Percentiles rank a stretch among this genome's conserved stretches.
Evolutionary conservation across 192 early-diverging fungal species (phyloP).

Genomic region (Coemansia sp.): DNA sequence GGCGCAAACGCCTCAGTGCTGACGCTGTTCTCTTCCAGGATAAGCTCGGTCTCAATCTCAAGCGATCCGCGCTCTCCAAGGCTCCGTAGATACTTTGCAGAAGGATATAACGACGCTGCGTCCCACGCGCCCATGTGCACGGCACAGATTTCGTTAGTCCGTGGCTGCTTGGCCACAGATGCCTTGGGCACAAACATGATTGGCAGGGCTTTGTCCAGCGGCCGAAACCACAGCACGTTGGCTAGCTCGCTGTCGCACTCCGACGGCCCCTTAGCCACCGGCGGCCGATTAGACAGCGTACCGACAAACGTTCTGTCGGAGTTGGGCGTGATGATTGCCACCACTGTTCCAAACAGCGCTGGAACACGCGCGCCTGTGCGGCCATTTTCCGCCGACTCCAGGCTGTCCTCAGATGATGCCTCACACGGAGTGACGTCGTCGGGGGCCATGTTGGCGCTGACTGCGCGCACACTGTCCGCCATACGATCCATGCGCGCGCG

Average conservation of each 20-base stretch:
- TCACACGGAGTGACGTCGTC: background rate
- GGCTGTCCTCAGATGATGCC: background rate
- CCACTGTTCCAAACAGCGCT: constrained; percentile 25
- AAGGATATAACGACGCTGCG: constrained; percentile 10
- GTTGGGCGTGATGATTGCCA: constrained; percentile 26
- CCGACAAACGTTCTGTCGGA: constrained; percentile 27
- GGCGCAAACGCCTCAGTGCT: constrained; percentile 66
- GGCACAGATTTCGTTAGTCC: background rate
- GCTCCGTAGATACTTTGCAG: constrained; percentile 26
- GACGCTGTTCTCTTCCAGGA: constrained; percentile 82
- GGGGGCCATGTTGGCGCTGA: constrained; percentile 10
- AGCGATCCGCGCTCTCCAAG: constrained; percentile 77
- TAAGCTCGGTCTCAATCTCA: constrained; percentile 70
- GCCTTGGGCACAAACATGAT: constrained; percentile 21
- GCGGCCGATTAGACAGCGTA: constrained; percentile 3
- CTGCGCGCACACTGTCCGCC: constrained; percentile 26
- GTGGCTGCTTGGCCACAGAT: background rate
- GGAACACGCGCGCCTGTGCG: background rate
- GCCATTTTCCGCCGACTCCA: background rate
- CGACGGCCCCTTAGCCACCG: background rate
- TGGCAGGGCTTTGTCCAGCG: constrained; percentile 16
- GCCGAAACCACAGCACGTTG: constrained; percentile 25
- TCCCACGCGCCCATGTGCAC: constrained; percentile 23
- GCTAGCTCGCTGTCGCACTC: constrained; percentile 7
- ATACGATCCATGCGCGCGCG: constrained; percentile 68